These are phyloP conservation scores for Apiospora sp. DNA, from an alignment of 2,329 filamentous ascomycete species.

Conservation along the genomic window DNA sequence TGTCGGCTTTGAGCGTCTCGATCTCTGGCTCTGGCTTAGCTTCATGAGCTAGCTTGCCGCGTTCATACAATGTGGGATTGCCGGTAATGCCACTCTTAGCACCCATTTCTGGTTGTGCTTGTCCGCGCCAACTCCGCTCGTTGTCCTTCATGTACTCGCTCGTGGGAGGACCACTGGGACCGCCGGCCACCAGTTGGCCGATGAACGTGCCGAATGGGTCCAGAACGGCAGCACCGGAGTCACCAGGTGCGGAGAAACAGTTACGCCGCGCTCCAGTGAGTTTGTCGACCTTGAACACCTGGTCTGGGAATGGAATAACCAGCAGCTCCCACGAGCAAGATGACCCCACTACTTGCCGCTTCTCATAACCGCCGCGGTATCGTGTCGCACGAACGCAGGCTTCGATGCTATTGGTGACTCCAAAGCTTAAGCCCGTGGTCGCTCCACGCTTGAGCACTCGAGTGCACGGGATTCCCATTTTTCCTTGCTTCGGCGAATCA, in stretches of 20 bases:
- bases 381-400: no score
- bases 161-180: no score
- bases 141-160: no score
- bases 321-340: no score
- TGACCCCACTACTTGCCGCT: no score
- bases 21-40: no score
- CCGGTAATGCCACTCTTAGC: no score
- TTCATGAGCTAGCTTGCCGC: no score
- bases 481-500: neutral
- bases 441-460: neutral
- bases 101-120: no score
- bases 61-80: no score
- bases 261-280: neutral
- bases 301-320: neutral
- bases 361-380: no score
- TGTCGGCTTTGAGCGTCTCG: neutral
- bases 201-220: neutral
- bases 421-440: neutral
- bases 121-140: no score
- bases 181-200: neutral
- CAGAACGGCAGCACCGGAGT: neutral
- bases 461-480: neutral
- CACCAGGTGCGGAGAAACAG: neutral
- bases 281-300: neutral
- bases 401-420: neutral